Base-by-base conservation (phyloP, 768 basidiomycete genomes). In the Psilocybe subaeruginosa region DNA sequence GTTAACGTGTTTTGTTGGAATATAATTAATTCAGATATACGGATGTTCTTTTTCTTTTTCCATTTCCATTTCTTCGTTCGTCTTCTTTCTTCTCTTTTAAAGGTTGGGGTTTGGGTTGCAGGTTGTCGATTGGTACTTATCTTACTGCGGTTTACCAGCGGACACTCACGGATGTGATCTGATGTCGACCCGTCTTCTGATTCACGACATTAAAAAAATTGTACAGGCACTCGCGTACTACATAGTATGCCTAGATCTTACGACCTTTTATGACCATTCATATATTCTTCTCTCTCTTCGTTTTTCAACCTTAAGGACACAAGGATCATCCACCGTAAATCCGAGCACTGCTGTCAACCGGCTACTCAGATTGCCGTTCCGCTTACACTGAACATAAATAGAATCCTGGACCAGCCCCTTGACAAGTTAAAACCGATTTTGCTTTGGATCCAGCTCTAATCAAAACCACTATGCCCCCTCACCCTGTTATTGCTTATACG, bases 401-500 rank as follows among this genome's bases (percentile, higher is more conserved):
- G 23, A 23, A 0, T 23, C 17, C 31, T 12, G 55, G 8, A 14
- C 30, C 50, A 43, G 7, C 46, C 49, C 51, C 23, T 23, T 55
- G 56, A 46, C 17, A 19, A 45, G 11, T 45, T 47, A 2, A 11
- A 39, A 12, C 46, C 23, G 9, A 12, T 3, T 37, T 31, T 49
- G 23, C 7, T 53, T 59, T 23, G 23, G 23, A 23, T 23, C 23
- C 23, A 23, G 23, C 61, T 56, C 30, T 48, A 48, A 59, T 46
- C 33, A 19, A 39, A 59, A 55, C 62, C 64, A 73, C 49, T 54
- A 89, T 90, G 91, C 67, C 79, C 33, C 71, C 79, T 54, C 93
- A 94, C 70, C 90, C 92, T 46, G 79, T 94, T 58, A 80, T 86
- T 62, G 84, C 89, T 59, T 85, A 90, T 68, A 95, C 91, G 23